phyloP scores from a whole-genome alignment of 1,284 basidiomycete genomes.

The Microbotryomycetes sp. region DNA sequence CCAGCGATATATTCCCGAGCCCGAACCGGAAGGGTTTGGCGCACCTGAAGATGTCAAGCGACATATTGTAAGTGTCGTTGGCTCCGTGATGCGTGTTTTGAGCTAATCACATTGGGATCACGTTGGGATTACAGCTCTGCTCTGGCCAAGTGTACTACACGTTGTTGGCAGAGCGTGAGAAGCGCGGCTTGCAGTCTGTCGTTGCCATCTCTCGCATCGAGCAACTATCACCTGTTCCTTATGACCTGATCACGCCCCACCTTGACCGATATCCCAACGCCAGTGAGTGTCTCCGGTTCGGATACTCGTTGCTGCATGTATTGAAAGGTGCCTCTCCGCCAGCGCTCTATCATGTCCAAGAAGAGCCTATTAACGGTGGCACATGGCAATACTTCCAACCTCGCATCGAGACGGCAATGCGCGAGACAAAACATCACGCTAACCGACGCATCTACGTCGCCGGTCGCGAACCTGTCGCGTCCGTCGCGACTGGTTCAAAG shows the following conservation, averaged over 20 bases:
- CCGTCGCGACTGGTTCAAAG: slow-evolving; percentile 55
- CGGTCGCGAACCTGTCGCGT: slow-evolving; percentile 61
- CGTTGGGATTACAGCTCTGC: slow-evolving; percentile 32
- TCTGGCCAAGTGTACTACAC: slow-evolving; percentile 87
- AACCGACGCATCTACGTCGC: slow-evolving; percentile 71
- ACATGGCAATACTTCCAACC: slow-evolving; percentile 85
- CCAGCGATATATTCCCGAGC: slow-evolving; percentile 86
- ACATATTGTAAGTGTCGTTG: slow-evolving; percentile 57
- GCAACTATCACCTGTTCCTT: slow-evolving; percentile 92
- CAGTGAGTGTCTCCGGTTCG: slow-evolving; percentile 9
- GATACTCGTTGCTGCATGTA: slow-evolving; percentile 59
- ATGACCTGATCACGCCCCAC: slow-evolving; percentile 55
- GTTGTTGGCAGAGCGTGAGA: slow-evolving; percentile 79
- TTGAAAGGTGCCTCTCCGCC: slow-evolving; percentile 41
- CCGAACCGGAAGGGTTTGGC: slow-evolving; percentile 62
- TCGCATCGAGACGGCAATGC: slow-evolving; percentile 44
- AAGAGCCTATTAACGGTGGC: slow-evolving; percentile 40
- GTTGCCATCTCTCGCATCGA: slow-evolving; percentile 90
- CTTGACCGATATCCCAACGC: slow-evolving; percentile 89
- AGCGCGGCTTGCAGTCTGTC: slow-evolving; percentile 72
- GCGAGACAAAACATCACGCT: slow-evolving; percentile 81
- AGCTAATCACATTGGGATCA: too few species aligned
- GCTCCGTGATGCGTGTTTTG: neutral
- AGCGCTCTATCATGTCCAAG: slow-evolving; percentile 31
- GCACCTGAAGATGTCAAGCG: slow-evolving; percentile 78